Evolutionary conservation across 2,329 filamentous ascomycete genomes (phyloP), one percentile per base, ranked within the genome.

Genomic region (Fusarium solani-melongenae): DNA sequence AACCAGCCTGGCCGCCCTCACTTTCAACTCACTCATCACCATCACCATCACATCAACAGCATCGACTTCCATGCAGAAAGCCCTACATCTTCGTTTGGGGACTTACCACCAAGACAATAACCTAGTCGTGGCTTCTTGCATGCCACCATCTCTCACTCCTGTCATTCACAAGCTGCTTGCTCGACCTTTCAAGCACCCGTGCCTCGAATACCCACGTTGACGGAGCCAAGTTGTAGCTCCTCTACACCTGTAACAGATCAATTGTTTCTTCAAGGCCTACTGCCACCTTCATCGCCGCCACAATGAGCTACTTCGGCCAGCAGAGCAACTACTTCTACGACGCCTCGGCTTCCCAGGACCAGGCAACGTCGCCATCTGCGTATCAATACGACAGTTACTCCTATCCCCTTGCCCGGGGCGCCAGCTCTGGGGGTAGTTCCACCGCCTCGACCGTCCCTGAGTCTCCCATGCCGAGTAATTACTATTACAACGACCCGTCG

Each of bases 391-490:
- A 75, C 11, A 72, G 75, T 56, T 74, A 76, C 49, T 79, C 79
- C 17, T 69, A 78, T 38, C 76, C 79, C 27, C 70, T 82, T 38
- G 71, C 72, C 17, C 74, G 78, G 53, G 75, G 79, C 63, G 67
- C 58, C 4, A 81, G 81, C 70, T 82, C 81, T 6, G 76, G 79
- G 9, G 78, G 77, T 11, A 79, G 77, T 60, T 78, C 80, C 15
- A 75, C 74, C 56, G 60, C 70, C 24, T 77, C 76, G 5, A 78
- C 75, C 6, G 62, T 74, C 24, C 75, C 79, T n/a, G 75, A 75
- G 10, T 82, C 80, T 49, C 79, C 79, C 17, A 63, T 71, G 36
- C 62, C 65, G 55, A 71, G 36, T 65, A 62, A 33, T 34, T 73
- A 72, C 56, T 77, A 76, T 57, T 57, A 74, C 22, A 70, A 77